A percentile compares a stretch with the other conserved stretches of the same genome.
phyloP scores from a whole-genome alignment of 1,284 basidiomycete species.

The Apiotrichum laibachii region DNA sequence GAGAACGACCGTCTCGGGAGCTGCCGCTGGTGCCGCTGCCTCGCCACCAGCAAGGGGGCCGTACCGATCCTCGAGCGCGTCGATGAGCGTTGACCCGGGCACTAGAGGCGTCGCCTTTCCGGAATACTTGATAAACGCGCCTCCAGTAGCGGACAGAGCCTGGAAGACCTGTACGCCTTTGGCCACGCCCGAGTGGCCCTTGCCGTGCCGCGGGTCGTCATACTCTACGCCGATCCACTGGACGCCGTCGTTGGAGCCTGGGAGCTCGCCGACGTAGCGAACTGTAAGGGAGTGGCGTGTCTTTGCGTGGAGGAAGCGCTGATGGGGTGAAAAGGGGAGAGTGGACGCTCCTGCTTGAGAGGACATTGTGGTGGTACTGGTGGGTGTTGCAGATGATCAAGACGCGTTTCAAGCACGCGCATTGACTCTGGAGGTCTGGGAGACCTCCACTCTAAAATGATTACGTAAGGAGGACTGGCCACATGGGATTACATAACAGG shows the following conservation, averaged over 20 bases:
- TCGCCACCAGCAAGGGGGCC: slow-evolving; percentile 15
- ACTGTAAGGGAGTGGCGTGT: slow-evolving; percentile 38
- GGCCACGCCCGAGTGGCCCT: slow-evolving; percentile 73
- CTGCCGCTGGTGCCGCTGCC: background rate
- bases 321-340: slow-evolving; percentile 16
- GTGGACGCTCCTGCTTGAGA: background rate
- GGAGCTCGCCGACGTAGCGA: slow-evolving; percentile 41
- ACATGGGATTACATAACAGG: too few relatives aligned
- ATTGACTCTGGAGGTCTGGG: too few relatives aligned
- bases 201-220: slow-evolving; percentile 80
- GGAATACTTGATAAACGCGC: slow-evolving; percentile 41
- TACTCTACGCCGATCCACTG: slow-evolving; percentile 92
- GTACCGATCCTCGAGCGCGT: slow-evolving; percentile 73
- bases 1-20: slow-evolving; percentile 56
- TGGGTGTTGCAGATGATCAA: too few relatives aligned
- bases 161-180: slow-evolving; percentile 74
- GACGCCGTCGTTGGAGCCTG: slow-evolving; percentile 7
- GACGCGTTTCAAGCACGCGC: too few relatives aligned
- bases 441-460: too few relatives aligned
- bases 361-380: too few relatives aligned
- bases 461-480: too few relatives aligned
- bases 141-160: slow-evolving; percentile 37
- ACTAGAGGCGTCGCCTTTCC: slow-evolving; percentile 5
- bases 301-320: slow-evolving; percentile 40
- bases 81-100: slow-evolving; percentile 68